Percentiles rank a stretch among this genome's conserved stretches.
Evolutionary conservation across 1,284 basidiomycete species (phyloP).

Genomic region (Tilletia setariae): DNA sequence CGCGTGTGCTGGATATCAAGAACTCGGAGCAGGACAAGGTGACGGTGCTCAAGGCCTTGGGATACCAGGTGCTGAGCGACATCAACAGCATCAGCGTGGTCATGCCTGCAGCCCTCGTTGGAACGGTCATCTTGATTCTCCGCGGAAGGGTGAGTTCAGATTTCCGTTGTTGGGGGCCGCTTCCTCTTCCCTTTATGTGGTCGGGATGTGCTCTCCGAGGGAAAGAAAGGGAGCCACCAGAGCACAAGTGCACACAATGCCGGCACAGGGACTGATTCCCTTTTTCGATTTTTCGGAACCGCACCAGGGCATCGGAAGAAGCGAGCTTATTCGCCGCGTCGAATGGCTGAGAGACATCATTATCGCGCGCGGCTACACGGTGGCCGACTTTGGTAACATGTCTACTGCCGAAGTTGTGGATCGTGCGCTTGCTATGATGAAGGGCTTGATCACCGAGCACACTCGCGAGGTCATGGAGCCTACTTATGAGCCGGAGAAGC

Average conservation of each 20-base stretch:
- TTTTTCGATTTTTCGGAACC: neutral
- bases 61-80: conserved; percentile 54
- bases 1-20: conserved; percentile 32
- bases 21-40: conserved; percentile 42
- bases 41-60: conserved; percentile 51
- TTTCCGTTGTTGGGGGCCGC: conserved; percentile 15
- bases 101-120: conserved; percentile 55
- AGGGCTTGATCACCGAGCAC: conserved; percentile 48
- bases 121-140: conserved; percentile 53
- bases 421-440: conserved; percentile 51
- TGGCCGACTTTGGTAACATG: conserved; percentile 53
- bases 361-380: conserved; percentile 50
- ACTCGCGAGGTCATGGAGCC: conserved; percentile 53
- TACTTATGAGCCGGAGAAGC: conserved; percentile 50
- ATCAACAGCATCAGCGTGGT: conserved; percentile 55
- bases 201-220: neutral
- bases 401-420: conserved; percentile 49
- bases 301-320: conserved; percentile 47
- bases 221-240: neutral
- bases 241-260: neutral
- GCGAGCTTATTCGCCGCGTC: conserved; percentile 52
- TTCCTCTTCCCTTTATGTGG: neutral
- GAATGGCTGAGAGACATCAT: conserved; percentile 50
- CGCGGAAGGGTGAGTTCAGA: conserved; percentile 38
- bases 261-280: neutral